Evolutionary conservation across 306 rosid species (phyloP), one percentile per base, ranked within the genome.

Genomic region (Gynostemma pentaphyllum): DNA sequence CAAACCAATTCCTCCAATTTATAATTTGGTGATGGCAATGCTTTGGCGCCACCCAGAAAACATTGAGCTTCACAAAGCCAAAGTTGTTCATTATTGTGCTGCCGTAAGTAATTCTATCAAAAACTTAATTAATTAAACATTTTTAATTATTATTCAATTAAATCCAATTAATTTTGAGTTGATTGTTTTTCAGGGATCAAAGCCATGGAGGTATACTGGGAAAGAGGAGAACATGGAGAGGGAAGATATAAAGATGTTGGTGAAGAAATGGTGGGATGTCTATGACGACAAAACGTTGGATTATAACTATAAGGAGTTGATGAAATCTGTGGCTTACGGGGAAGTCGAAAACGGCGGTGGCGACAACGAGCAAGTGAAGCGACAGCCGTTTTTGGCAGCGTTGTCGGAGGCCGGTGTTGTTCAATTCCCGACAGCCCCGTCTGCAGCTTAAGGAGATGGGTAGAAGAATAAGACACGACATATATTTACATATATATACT

Each of bases 161-260:
- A 4, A 16, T 16, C 6, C 22, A 9, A 7, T 46, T 1, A 6
- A 0, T 18, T 18, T 45, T n/a, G 16, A 14, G 12, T 15, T 30
- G 37, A 0, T 1, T 34, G 29, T 18, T 51, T 41, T n/a, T 28
- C 37, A 89, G 95, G 97, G 96, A 0, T 90, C 96, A 6, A 90
- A 90, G 75, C 97, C 97, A 0, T 90, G 97, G 95, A 90, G 89
- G 78, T 90, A 62, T 64, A 90, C 90, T 0, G 95, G 97, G 7
- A 59, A 81, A 45, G 97, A 83, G 34, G 69, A 78, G 66, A 90
- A 85, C 74, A 90, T 90, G 97, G 79, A 87, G 0, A 80, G 95
- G 50, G 85, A 85, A 70, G 97, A 90, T 23, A 82, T 90, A 0
- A 83, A 90, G 71, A 76, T 78, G 74, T 24, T 90, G 5, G 89